These are phyloP conservation scores for Leccinum disarticulatum DNA, from an alignment of 768 basidiomycete species.

Conservation along the genomic window DNA sequence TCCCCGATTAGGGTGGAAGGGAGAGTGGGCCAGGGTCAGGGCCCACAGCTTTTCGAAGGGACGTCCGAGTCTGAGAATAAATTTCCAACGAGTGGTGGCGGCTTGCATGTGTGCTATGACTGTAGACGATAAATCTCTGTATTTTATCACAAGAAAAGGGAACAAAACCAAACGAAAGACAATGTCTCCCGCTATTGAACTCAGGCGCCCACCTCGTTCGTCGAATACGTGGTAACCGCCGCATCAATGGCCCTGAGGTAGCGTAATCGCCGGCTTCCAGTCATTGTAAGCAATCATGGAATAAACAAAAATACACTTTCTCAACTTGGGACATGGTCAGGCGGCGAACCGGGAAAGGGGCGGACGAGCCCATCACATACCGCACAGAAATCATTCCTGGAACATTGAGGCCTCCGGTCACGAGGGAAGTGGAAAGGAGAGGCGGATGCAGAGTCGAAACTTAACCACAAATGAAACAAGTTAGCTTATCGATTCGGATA, in stretches of 20 bases:
- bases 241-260: conserved; percentile 13
- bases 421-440: background rate
- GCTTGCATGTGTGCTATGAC: background rate
- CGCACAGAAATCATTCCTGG: background rate
- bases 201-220: conserved; percentile 1
- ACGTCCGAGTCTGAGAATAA: background rate
- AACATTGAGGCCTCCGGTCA: background rate
- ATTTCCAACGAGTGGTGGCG: background rate
- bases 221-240: conserved; percentile 1
- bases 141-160: background rate
- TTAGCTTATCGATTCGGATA: conserved; percentile 23
- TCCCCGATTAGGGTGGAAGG: background rate
- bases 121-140: background rate
- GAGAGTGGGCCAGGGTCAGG: background rate
- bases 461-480: conserved; percentile 4
- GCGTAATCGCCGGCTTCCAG: conserved; percentile 23
- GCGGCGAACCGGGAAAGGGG: background rate
- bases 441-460: conserved; percentile 3
- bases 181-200: background rate
- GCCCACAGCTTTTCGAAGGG: background rate
- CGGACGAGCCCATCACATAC: conserved; percentile 2
- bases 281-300: background rate
- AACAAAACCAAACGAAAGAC: background rate
- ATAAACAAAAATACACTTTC: background rate
- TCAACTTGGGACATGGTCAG: background rate